Evolutionary conservation across 345 rosid genomes (phyloP).

Genomic region (Heritiera littoralis): DNA sequence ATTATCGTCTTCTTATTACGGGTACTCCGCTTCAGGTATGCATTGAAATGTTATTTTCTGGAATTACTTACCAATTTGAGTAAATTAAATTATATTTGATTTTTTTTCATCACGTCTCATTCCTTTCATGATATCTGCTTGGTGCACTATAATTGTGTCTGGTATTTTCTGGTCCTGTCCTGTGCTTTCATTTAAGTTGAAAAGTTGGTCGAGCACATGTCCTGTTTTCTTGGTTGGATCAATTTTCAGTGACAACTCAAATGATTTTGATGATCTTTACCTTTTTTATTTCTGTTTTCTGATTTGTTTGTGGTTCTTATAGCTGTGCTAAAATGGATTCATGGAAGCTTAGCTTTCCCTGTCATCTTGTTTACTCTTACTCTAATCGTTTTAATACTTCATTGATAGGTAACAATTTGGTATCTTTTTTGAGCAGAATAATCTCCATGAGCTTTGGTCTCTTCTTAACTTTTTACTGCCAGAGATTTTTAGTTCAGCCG

Average conservation of each 20-base stretch:
- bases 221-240: background rate
- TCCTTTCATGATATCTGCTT: background rate
- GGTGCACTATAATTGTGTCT: background rate
- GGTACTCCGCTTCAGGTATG: slow-evolving; percentile 99
- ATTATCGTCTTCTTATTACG: slow-evolving; percentile 90
- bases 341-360: background rate
- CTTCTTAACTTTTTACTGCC: slow-evolving; percentile 94
- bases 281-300: background rate
- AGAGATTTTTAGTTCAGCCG: slow-evolving; percentile 98
- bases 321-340: background rate
- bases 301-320: background rate
- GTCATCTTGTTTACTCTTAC: background rate
- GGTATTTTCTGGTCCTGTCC: background rate
- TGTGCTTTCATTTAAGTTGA: background rate
- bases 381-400: background rate
- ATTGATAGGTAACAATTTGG: background rate
- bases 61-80: background rate
- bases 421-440: slow-evolving; percentile 61
- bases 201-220: background rate
- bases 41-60: slow-evolving; percentile 4
- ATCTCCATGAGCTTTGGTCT: slow-evolving; percentile 97
- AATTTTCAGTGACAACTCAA: background rate
- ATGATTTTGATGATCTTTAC: background rate
- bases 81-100: background rate
- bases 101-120: background rate